These are phyloP conservation scores for Alnus glutinosa DNA, from an alignment of 306 rosid genomes.

Conservation along the genomic window DNA sequence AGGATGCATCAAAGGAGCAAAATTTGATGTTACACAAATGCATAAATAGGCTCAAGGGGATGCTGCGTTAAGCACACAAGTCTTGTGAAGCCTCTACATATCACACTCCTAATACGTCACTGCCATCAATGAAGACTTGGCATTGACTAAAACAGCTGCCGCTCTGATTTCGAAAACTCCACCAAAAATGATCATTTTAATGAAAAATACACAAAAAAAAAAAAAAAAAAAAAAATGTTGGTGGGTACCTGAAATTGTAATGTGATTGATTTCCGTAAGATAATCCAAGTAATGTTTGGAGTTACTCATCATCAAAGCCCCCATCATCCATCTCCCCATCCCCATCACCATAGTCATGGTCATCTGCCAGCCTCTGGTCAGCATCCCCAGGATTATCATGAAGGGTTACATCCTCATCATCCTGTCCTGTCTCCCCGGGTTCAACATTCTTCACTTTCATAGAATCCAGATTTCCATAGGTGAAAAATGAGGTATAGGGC, in stretches of 20 bases:
- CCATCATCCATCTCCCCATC: conserved; percentile 42
- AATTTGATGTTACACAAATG: not conserved
- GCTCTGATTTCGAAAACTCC: not conserved
- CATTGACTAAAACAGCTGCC: not conserved
- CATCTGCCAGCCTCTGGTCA: conserved; percentile 40
- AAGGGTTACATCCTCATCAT: conserved; percentile 19
- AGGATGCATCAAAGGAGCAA: not conserved
- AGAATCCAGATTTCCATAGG: conserved; percentile 55
- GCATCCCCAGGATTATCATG: conserved; percentile 25
- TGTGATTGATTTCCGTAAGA: not conserved
- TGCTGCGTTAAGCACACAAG: not conserved
- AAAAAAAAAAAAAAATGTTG: not conserved
- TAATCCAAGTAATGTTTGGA: not conserved
- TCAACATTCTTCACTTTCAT: conserved; percentile 40
- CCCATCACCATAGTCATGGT: conserved; percentile 38
- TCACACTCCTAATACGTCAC: not conserved
- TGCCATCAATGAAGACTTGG: not conserved
- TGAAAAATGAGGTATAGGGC: conserved; percentile 75
- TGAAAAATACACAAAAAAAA: not conserved
- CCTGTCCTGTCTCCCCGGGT: not conserved
- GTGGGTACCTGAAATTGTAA: conserved; percentile 2
- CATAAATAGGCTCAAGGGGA: not conserved
- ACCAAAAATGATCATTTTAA: not conserved
- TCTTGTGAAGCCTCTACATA: not conserved
- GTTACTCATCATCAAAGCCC: conserved; percentile 38